Base-by-base conservation (phyloP, 192 early-diverging fungal genomes). In the Entomortierella lignicola region DNA sequence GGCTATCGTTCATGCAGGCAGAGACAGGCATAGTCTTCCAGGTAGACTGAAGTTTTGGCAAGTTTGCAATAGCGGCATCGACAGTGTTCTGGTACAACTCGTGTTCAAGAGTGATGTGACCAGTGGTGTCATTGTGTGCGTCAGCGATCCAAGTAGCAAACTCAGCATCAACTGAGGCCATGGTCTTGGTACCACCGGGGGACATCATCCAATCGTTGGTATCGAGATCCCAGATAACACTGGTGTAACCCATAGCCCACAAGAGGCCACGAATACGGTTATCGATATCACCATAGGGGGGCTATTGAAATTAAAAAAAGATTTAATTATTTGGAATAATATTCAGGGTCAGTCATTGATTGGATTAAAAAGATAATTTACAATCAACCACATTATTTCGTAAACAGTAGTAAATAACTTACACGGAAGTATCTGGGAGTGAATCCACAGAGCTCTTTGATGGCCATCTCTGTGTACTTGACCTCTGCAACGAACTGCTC, bases 401-500 rank as follows among this genome's bases (percentile, higher is more conserved):
- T 5, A 8, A 29, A 63, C 30, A 30, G 5, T 21, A 21, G 32
- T 43, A 37, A 20, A 48, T 8, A 17, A 72, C 69, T 72, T 72
- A 72, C 69, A 51, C 89, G 82, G 66, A 86, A 84, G 50, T 86
- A 82, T 12, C 57, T 70, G 53, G 87, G 87, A 41, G 71, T 72
- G 25, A 83, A 68, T 34, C 87, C 87, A 48, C 79, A 84, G 59
- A 84, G 67, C 39, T 87, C 82, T 51, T 84, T 83, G 63, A 89
- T 87, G 21, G 83, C 84, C 57, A 77, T 57, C 65, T 88, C 91
- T 8, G 86, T 91, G 80, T 88, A 91, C 58, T 87, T 83, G 50
- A 92, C 41, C 74, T 94, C 91, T 55, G 88, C 87, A 44, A 92
- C 75, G 37, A 94, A 86, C 54, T 89, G 87, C 54, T 88, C 90